Base-by-base conservation (phyloP, 1,284 basidiomycete genomes). In the Austroboletus olivaceoglutinosus region DNA sequence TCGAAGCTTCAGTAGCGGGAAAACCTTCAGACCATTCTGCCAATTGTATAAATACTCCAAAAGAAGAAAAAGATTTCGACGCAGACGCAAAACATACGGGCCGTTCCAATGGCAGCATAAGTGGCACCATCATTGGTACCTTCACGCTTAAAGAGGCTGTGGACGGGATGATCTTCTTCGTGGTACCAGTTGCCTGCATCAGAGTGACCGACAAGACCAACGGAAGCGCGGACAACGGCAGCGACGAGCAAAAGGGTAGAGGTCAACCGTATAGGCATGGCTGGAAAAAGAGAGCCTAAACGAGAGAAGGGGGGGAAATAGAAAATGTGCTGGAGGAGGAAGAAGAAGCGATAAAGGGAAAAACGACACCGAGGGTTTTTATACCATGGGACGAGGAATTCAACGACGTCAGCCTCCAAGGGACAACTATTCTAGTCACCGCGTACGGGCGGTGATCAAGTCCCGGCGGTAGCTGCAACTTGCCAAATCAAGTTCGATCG, bases 1-100 rank as follows among this genome's bases (percentile, higher is more conserved):
- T 59, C 61, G 80, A 74, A 18, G 78, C 76, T n/a, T 69, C 61
- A 29, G 56, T 58, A 9, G 48, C 29, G 18, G 84, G 84, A 64
- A 76, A 89, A 4, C 72, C 73, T 10, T 74, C 72, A 12, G 73
- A 60, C 86, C 86, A 89, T 41, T 73, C 86, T 89, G 34, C 23
- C 38, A 39, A 19, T 19, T 34, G 27, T n/a, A 41, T 47, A 29
- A 52, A 43, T 11, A 47, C 13, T 43, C 6, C 40, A n/a, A 45
- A 37, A 9, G 13, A 16, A 33, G 43, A 30, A 19, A 43, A 29
- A 30, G n/a, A n/a, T n/a, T n/a, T n/a, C n/a, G n/a, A n/a, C n/a
- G n/a, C n/a, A 43, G 29, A 47, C 22, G 43, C 34, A 25, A 40
- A 15, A 62, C 77, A 33, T 58, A 86, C 85, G 73, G 27, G 76